These are phyloP conservation scores for Mortierella sp. DNA, from an alignment of 371 early-diverging fungal genomes.

Conservation along the genomic window DNA sequence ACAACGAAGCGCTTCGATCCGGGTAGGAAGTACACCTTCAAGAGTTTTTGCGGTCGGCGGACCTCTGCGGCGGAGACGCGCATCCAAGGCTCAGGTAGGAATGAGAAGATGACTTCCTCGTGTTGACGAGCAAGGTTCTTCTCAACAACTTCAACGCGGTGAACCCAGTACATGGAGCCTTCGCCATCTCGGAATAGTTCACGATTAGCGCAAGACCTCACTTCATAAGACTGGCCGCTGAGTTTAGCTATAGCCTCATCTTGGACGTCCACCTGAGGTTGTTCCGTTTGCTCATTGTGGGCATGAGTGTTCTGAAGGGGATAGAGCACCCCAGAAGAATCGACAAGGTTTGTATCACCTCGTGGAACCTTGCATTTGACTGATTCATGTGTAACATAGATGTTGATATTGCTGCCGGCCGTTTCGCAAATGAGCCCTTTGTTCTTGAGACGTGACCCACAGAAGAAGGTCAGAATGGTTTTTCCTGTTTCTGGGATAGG, in stretches of 20 bases:
- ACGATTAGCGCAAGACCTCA: conserved; percentile 5
- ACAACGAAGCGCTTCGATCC: conserved; percentile 32
- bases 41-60: conserved; percentile 10
- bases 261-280: no score
- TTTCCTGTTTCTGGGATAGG: conserved; percentile 31
- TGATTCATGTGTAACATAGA: conserved; percentile 23
- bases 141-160: conserved; percentile 34
- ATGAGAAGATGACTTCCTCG: conserved; percentile 25
- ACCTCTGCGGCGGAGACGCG: conserved; percentile 21
- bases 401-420: conserved; percentile 25
- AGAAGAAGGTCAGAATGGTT: conserved; percentile 22
- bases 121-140: conserved; percentile 7
- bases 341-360: no score
- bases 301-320: conserved; percentile 4
- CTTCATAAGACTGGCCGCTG: conserved; percentile 9
- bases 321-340: no score
- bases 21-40: conserved; percentile 31
- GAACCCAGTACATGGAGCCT: conserved; percentile 39
- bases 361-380: conserved; percentile 4
- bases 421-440: conserved; percentile 27
- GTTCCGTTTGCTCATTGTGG: conserved; percentile 5
- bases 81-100: conserved; percentile 52
- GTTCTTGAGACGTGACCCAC: conserved; percentile 5
- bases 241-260: no score
- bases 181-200: conserved; percentile 39